Conservation (phyloP, 78 protist genomes). For the Speleostelium caveatum region DNA sequence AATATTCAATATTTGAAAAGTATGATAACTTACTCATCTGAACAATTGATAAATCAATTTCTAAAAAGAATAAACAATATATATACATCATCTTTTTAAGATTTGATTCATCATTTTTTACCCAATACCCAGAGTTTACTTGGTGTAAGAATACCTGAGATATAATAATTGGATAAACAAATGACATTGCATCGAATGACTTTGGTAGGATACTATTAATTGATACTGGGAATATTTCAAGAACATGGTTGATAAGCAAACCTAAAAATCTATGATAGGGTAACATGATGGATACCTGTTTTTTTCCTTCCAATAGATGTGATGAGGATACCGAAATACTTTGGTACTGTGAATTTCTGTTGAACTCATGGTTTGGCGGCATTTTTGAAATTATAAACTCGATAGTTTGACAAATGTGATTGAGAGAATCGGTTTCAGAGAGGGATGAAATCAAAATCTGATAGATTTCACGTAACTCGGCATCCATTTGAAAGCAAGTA, state of each 20-base stretch:
- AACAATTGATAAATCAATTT: constrained; percentile 55
- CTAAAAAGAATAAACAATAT: constrained; percentile 42
- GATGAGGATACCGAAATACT: constrained; percentile 4
- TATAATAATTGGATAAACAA: constrained; percentile 14
- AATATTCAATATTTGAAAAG: not conserved
- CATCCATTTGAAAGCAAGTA: constrained; percentile 28
- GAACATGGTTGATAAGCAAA: not conserved
- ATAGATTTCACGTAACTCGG: constrained; percentile 35
- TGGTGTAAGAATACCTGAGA: constrained; percentile 32
- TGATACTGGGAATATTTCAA: not conserved
- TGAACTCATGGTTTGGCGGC: not conserved
- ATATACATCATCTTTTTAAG: constrained; percentile 20
- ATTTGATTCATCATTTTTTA: constrained; percentile 24
- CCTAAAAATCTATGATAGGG: constrained; percentile 38
- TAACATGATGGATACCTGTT: constrained; percentile 7
- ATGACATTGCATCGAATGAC: not conserved
- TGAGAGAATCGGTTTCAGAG: not conserved
- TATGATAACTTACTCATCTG: constrained; percentile 13
- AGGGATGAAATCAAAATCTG: constrained; percentile 21
- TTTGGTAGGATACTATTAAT: constrained; percentile 4
- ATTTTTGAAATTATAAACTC: not conserved
- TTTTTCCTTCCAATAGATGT: constrained; percentile 27
- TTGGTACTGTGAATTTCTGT: not conserved
- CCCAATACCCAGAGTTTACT: constrained; percentile 52
- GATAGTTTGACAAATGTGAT: not conserved